Base-by-base conservation (phyloP, 2,329 filamentous ascomycete genomes). In the Zalaria obscura region DNA sequence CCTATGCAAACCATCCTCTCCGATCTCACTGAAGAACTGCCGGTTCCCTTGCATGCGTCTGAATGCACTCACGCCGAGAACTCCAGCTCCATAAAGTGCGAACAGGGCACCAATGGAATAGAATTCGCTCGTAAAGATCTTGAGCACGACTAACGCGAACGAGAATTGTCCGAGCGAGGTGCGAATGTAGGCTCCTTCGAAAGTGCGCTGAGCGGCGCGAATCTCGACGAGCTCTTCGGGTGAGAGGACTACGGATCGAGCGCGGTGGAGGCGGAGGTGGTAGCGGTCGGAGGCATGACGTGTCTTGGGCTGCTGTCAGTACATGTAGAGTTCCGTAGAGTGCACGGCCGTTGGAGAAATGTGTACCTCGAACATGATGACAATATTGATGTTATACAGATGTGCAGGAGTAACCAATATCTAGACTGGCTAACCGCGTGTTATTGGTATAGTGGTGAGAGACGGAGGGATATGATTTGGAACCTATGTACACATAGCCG, bases 91-190 rank as follows among this genome's bases (percentile, higher is more conserved):
- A 56, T 96, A 96, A 38, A 86, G 79, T 35, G 91, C 88, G 58
- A 95, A 95, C 28, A 98, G 70, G 5, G 91, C 91, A 52, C 91
- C 91, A 48, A 95, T 94, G 51, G 82, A 78, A 64, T 96, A 96
- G 68, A 98, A 96, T 58, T 96, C 91, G 40, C 80, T 75, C 5
- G 87, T 95, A 67, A 98, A 96, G 62, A 98, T 93, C 66, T 93
- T 94, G 51, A 94, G 76, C 40, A 98, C 84, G 48, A 98, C 80
- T 39, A 98, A 78, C 18, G 89, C 80, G 61, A 98, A 96, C 43
- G 83, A 89, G 67, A 96, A 96, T 56, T 96, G 88, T 3, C 84
- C 85, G 18, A 98, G 76, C 3, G 89, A 88, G 0, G 91, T 98
- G 46, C 91, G 83, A 56, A 95, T 82, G 63, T 96, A 98, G 25